Evolutionary conservation across 2,329 filamentous ascomycete genomes (phyloP).

Genomic region (Laburnicola sp.): DNA sequence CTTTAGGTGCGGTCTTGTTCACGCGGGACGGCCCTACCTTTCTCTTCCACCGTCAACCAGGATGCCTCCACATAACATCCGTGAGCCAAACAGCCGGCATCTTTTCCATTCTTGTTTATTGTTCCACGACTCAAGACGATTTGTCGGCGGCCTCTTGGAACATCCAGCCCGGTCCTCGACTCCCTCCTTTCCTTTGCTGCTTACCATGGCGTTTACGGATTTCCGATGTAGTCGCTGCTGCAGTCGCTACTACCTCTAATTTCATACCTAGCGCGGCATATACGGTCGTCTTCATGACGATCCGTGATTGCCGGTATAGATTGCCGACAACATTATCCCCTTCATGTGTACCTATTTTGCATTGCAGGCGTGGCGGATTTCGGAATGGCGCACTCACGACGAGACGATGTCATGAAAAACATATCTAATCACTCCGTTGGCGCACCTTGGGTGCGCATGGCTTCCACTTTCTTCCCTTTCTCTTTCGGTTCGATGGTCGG

Average conservation of each 20-base stretch:
- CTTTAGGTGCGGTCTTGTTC: conserved; percentile 18
- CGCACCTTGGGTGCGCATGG: background rate
- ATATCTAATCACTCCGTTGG: conserved; percentile 27
- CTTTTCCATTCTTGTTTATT: conserved; percentile 47
- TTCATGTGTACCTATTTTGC: conserved; percentile 39
- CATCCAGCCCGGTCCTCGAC: conserved; percentile 19
- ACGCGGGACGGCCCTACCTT: conserved; percentile 15
- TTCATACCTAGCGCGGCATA: conserved; percentile 2
- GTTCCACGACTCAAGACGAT: conserved; percentile 38
- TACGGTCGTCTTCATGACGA: conserved; percentile 3
- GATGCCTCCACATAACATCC: conserved; percentile 11
- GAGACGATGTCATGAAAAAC: conserved; percentile 43
- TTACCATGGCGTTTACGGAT: conserved; percentile 32
- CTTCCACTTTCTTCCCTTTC: background rate
- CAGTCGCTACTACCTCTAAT: conserved; percentile 6
- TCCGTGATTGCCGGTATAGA: background rate
- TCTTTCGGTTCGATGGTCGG: background rate
- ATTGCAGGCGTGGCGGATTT: conserved; percentile 34
- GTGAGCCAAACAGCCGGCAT: conserved; percentile 24
- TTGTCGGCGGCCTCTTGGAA: conserved; percentile 30
- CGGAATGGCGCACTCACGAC: conserved; percentile 32
- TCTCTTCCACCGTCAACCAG: conserved; percentile 11
- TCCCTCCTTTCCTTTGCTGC: conserved; percentile 24
- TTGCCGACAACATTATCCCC: conserved; percentile 5
- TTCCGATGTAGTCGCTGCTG: conserved; percentile 22